These are phyloP conservation scores for Brassica cretica DNA, from an alignment of 345 rosid species.

Conservation along the genomic window DNA sequence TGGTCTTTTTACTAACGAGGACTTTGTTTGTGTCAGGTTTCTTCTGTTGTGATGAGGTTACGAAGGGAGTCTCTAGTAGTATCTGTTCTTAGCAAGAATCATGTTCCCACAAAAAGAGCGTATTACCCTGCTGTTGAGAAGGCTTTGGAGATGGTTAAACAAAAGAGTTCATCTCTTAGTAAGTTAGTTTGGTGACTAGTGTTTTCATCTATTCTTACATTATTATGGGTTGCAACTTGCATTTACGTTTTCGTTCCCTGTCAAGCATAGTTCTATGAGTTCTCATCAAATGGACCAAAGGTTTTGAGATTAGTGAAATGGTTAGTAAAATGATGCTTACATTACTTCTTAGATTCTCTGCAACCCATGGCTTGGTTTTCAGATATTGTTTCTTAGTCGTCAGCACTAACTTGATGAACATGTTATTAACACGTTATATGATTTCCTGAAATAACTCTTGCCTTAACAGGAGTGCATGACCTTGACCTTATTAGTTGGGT, in stretches of 20 bases:
- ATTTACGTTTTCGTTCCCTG: conserved; percentile 88
- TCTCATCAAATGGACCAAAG: conserved; percentile 88
- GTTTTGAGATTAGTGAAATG: conserved; percentile 72
- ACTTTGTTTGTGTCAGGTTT: no score
- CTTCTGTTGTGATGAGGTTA: no score
- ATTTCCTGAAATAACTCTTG: not conserved
- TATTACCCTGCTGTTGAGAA: conserved; percentile 73
- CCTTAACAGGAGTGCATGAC: not conserved
- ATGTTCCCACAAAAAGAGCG: conserved; percentile 55
- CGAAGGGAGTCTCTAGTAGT: conserved; percentile 50
- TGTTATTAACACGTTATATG: no score
- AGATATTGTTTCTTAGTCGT: no score
- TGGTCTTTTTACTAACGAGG: no score
- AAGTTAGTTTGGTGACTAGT: conserved; percentile 49
- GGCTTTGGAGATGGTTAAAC: conserved; percentile 69
- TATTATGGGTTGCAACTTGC: conserved; percentile 46
- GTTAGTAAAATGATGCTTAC: conserved; percentile 48
- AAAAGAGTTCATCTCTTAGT: conserved; percentile 53
- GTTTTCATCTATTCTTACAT: not conserved
- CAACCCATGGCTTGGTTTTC: not conserved
- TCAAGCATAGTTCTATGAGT: conserved; percentile 68
- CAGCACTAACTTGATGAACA: no score
- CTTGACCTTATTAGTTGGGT: not conserved
- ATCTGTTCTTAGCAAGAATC: conserved; percentile 62
- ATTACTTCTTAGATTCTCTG: conserved; percentile 11